Evolutionary conservation across 768 basidiomycete genomes (phyloP), one percentile per base, ranked within the genome.

Genomic region (Arthromyces matolae): DNA sequence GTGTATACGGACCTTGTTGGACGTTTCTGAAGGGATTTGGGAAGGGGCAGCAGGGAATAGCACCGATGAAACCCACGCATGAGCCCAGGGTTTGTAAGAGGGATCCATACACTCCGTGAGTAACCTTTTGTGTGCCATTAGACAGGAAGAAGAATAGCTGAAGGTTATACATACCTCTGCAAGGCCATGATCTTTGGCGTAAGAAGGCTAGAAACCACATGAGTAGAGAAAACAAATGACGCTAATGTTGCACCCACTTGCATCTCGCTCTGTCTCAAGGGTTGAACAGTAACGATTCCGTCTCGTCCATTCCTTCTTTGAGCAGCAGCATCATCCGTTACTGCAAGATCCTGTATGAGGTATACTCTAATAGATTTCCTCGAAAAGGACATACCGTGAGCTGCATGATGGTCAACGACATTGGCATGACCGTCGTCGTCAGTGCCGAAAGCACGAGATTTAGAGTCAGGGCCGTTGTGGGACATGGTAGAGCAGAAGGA

Each of bases 21-120:
- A 97, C 90, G 41, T 86, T 80, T 45, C 81, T 77, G 83, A 85
- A 91, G 18, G 89, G 88, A 67, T 95, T 92, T 27, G 89, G 90
- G 63, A 65, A 80, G 8, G 89, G 87, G 70, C 84, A 89, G 61
- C 90, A 92, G 1, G 93, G 91, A 56, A 92, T 59, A 33, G 89
- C 85, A 36, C 91, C 92, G 44, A 64, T 60, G 44, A 84, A 68
- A 23, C 91, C 93, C 52, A 90, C 65, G 57, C 75, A 69, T 0
- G 69, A 42, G 1, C 93, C 93, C 31, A 94, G 68, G 1, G 75
- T 69, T 52, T 90, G 81, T 54, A 93, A 72, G 62, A 90, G 71
- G 5, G 87, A 86, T 4, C 91, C 93, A 59, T 95, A 95, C 31
- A 92, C 31, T 14, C 90, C 92, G 65, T 95, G 93, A 4, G 80